Evolutionary conservation across 2,329 filamentous ascomycete genomes (phyloP), one percentile per base, ranked within the genome.

Genomic region (Fonsecaea pedrosoi): DNA sequence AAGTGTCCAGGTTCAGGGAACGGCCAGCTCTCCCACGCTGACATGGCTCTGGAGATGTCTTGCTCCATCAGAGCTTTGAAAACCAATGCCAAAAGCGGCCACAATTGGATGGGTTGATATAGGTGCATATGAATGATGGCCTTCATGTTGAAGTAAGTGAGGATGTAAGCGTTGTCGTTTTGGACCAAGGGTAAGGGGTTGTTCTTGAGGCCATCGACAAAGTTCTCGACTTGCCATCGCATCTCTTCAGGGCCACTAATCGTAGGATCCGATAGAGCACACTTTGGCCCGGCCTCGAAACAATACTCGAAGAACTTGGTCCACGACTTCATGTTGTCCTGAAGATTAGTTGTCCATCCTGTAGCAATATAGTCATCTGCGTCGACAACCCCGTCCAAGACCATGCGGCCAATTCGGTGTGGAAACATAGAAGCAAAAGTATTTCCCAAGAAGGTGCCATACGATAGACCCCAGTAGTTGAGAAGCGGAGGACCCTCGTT

Each of bases 301-400:
- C 87, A 90, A 48, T 82, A 80, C 18, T 78, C 75, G 71, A 84
- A 86, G 65, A 89, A 88, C 18, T 77, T 81, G 1, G 80, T 75
- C 71, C 87, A 81, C 5, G 85, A 81, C 60, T 81, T 78, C 73
- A 89, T 86, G 13, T 84, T 82, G 70, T 88, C 83, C n/a, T 77
- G 77, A 6, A 86, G 72, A 60, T 82, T 78, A 34, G 79, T 77
- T 64, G 80, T 82, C 84, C 83, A 87, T 71, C 75, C 74, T 2
- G 79, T 79, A 25, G 72, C 74, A 59, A 85, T 85, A 48, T 83
- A 80, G 69, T 87, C 85, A 34, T 77, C 74, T 3, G 75, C 71
- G 54, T 82, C 77, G 0, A 78, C 70, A 9, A 81, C 77, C 13
- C 79, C 79, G 60, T 83, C 82, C 32, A 83, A 70, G 12, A 83